These are phyloP conservation scores for Malus hybrid DNA, from an alignment of 331 rosid species.

Conservation along the genomic window DNA sequence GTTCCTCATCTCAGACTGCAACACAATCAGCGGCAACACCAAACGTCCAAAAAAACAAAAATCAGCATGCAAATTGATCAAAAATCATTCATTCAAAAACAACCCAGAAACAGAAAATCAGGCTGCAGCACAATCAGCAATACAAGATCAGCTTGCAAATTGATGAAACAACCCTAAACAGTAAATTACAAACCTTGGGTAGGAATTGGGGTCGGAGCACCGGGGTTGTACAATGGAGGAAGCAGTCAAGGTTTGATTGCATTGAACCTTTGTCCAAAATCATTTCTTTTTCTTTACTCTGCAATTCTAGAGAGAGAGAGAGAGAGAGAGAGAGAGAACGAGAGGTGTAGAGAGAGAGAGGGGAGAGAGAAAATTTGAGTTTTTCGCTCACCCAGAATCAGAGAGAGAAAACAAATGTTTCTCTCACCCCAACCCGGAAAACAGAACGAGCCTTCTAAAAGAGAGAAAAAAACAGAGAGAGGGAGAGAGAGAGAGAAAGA, in stretches of 20 bases:
- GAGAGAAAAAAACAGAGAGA: constrained; percentile 3
- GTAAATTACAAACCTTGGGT: constrained; percentile 48
- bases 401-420: background rate
- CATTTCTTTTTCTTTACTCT: constrained; percentile 26
- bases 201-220: constrained; percentile 70
- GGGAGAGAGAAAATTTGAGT: background rate
- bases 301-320: background rate
- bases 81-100: background rate
- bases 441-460: constrained; percentile 2
- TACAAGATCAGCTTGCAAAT: no score
- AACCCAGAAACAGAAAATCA: background rate
- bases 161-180: no score
- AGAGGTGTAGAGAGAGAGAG: no score
- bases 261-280: constrained; percentile 56
- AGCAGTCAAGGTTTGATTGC: constrained; percentile 84
- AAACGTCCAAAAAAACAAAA: background rate
- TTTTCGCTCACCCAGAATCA: constrained; percentile 9
- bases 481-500: background rate
- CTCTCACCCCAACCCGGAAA: constrained; percentile 62
- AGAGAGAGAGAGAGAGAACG: background rate
- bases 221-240: constrained; percentile 77
- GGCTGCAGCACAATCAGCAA: no score
- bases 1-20: constrained; percentile 62
- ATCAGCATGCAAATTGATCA: background rate
- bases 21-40: background rate